A percentile compares a stretch with the other conserved stretches of the same genome.
Conservation (phyloP, 2,329 filamentous ascomycete genomes). For the Fusarium temperatum region DNA sequence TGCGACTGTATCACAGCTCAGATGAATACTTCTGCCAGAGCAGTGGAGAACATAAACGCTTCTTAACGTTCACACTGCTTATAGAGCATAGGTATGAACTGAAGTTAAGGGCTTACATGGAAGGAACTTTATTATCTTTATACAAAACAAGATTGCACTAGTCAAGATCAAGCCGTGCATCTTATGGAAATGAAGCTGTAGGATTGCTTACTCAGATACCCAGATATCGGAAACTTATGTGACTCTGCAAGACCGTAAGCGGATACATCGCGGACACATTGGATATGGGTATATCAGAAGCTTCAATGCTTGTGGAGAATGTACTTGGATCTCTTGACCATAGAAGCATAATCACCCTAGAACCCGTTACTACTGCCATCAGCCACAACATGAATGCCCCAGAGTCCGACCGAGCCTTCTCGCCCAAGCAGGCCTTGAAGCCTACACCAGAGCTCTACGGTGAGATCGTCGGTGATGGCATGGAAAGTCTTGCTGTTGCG, state of each 20-base stretch:
- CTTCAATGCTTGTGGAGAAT: neutral
- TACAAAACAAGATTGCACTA: neutral
- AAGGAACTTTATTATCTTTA: neutral
- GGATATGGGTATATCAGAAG: rapidly evolving
- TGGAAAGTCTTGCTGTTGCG: neutral
- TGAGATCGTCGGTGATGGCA: neutral
- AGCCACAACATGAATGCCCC: neutral
- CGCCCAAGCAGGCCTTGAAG: neutral
- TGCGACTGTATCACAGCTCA: neutral
- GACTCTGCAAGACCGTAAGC: neutral
- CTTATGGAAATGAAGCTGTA: too few relatives aligned
- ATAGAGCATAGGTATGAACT: neutral
- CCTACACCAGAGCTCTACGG: slow-evolving; percentile 13
- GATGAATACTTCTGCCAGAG: too few relatives aligned
- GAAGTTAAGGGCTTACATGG: too few relatives aligned
- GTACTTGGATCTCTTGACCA: neutral
- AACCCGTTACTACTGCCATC: neutral
- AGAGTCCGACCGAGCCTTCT: neutral
- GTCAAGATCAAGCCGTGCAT: neutral
- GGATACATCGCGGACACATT: neutral
- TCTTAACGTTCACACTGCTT: neutral
- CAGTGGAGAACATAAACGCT: neutral
- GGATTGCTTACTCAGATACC: neutral
- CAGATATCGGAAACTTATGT: neutral
- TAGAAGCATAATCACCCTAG: neutral